Evolutionary conservation across 1,139 yeast genomes (phyloP), one percentile per base, ranked within the genome.

Genomic region (Chernovozyma aurita): DNA sequence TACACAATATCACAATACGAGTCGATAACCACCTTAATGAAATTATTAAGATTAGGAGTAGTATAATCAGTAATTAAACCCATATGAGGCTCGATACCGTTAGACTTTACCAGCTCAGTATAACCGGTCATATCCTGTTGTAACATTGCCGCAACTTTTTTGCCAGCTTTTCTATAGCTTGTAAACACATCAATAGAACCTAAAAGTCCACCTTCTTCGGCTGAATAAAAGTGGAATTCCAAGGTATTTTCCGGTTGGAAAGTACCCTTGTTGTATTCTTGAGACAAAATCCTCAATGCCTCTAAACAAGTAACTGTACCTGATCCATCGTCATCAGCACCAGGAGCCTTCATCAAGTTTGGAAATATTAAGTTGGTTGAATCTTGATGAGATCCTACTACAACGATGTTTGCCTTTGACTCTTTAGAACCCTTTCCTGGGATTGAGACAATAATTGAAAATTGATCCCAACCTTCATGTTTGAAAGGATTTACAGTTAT

Each of bases 51-150:
- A 7, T 52, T 65, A 0, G 61, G 60, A 25, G 84, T 73, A 12
- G 85, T 83, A 58, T 78, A 80, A 63, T 90, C 97, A 2, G 77
- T 73, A 42, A 88, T 78, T 33, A 90, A 70, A 12, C 96, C 97
- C 49, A 88, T 73, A 52, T 83, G 85, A 41, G 82, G 90, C 34
- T 73, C 76, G n/a, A 66, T 56, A 4, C 81, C 83, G 29, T 63
- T 65, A 33, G 75, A 79, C 18, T 67, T 51, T 17, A 81, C 63
- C 34, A 72, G 75, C 33, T 75, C 72, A 7, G 82, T 76, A 53
- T 73, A 88, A 0, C 97, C 97, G 1, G 97, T 86, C 97, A 90
- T 90, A 55, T 90, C 97, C 57, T 88, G 95, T 59, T 90, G 97
- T 35, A 90, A 68, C 88, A 88, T 83, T 4, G 90, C 90, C 25